phyloP scores from a whole-genome alignment of 345 rosid species.

The Boechera retrofracta region DNA sequence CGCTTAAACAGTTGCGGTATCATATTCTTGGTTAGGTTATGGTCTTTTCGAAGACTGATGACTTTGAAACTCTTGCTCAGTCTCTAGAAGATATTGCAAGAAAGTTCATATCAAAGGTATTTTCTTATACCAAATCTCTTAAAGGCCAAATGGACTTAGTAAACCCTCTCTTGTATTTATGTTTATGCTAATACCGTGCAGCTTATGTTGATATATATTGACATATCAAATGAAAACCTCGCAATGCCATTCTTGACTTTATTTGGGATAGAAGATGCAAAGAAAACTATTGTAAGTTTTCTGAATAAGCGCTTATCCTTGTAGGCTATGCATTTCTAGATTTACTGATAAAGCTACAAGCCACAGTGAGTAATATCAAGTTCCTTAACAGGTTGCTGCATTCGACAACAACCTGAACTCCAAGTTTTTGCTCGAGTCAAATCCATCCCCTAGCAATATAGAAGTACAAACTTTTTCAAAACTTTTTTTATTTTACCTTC shows the following conservation, averaged over 20 bases:
- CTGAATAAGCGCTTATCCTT: slow-evolving; percentile 13
- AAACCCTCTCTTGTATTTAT: slow-evolving; percentile 23
- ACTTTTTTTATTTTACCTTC: background rate
- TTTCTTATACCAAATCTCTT: slow-evolving; percentile 12
- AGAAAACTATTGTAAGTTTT: slow-evolving; percentile 65
- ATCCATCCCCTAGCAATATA: slow-evolving; percentile 68
- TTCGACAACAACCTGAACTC: slow-evolving; percentile 70
- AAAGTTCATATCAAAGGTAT: slow-evolving; percentile 75
- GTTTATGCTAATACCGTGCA: slow-evolving; percentile 46
- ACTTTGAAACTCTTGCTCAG: slow-evolving; percentile 57
- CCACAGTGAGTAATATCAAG: slow-evolving; percentile 31
- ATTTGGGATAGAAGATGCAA: slow-evolving; percentile 82
- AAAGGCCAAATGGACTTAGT: background rate
- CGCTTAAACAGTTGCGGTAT: slow-evolving; percentile 49
- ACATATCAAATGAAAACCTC: slow-evolving; percentile 70
- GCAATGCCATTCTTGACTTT: slow-evolving; percentile 93
- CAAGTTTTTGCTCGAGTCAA: slow-evolving; percentile 73
- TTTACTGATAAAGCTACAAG: slow-evolving; percentile 34
- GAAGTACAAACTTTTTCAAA: slow-evolving; percentile 55
- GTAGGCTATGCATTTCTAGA: slow-evolving; percentile 22
- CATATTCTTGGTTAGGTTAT: slow-evolving; percentile 57
- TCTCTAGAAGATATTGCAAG: slow-evolving; percentile 78
- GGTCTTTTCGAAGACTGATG: slow-evolving; percentile 67
- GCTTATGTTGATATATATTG: slow-evolving; percentile 77
- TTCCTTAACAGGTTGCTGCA: slow-evolving; percentile 71